phyloP scores from a whole-genome alignment of 2,329 filamentous ascomycete genomes.

The Magnaporthiopsis rhizophila region DNA sequence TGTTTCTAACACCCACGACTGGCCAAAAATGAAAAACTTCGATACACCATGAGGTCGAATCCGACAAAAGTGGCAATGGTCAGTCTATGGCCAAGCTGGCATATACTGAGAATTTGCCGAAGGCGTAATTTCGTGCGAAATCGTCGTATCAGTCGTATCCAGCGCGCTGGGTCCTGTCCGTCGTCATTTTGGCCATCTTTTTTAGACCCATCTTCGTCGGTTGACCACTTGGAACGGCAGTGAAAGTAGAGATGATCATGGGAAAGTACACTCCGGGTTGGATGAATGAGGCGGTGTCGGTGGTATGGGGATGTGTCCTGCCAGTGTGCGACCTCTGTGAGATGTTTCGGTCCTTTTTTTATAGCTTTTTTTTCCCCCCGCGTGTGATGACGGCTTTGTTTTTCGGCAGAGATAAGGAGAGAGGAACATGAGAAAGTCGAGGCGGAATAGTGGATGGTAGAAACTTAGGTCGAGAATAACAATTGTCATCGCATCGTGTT shows the following conservation, averaged over 20 bases:
- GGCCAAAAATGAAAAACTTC: neutral
- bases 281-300: neutral
- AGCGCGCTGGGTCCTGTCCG: neutral
- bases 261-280: neutral
- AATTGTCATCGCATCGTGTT: constrained; percentile 10
- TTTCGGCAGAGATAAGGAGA: neutral
- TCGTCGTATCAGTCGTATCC: constrained; percentile 4
- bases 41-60: neutral
- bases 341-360: neutral
- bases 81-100: neutral
- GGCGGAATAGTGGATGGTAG: neutral
- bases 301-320: neutral
- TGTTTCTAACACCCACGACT: neutral
- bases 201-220: neutral
- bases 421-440: neutral
- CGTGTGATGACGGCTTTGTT: neutral
- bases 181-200: neutral
- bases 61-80: neutral
- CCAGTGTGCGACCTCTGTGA: neutral
- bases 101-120: neutral
- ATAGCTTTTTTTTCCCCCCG: constrained; percentile 9
- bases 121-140: neutral
- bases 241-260: neutral
- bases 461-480: constrained; percentile 10
- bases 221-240: neutral